A percentile compares a stretch with the other conserved stretches of the same genome.
Conservation (phyloP, 1,284 basidiomycete genomes). For the Coniferiporia weirii region DNA sequence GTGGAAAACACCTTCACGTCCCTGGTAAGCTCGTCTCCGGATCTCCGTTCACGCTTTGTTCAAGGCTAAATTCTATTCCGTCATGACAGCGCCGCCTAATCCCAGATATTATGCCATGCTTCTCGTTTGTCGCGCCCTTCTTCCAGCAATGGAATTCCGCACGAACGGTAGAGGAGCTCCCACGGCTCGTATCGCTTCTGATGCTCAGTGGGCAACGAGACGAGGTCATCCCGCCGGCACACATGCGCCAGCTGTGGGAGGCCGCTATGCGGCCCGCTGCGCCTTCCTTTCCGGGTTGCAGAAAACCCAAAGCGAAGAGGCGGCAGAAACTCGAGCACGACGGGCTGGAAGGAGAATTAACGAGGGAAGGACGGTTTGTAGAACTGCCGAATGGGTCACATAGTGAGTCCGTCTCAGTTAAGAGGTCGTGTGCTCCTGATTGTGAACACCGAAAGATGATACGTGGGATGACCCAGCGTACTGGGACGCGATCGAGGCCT, state of each 20-base stretch:
- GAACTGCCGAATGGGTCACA: slow-evolving; percentile 41
- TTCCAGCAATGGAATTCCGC: slow-evolving; percentile 45
- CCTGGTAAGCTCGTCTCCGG: slow-evolving; percentile 21
- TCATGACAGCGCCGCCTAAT: slow-evolving; percentile 31
- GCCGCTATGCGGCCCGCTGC: slow-evolving; percentile 14
- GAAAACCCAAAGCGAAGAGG: background rate
- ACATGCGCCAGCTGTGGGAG: slow-evolving; percentile 45
- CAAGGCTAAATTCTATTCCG: background rate
- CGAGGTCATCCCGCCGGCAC: slow-evolving; percentile 46
- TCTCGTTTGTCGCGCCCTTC: slow-evolving; percentile 38
- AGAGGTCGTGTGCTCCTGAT: background rate
- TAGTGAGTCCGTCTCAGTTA: slow-evolving; percentile 29
- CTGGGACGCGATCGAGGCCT: slow-evolving; percentile 35
- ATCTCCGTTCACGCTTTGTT: background rate
- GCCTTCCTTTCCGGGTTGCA: background rate
- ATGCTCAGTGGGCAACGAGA: slow-evolving; percentile 29
- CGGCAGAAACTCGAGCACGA: background rate
- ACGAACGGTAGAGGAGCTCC: slow-evolving; percentile 2
- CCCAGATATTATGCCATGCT: slow-evolving; percentile 43
- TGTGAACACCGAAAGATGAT: slow-evolving; percentile 29
- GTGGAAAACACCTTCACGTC: slow-evolving; percentile 54
- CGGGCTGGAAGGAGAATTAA: slow-evolving; percentile 14
- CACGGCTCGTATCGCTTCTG: slow-evolving; percentile 5
- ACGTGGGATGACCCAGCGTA: slow-evolving; percentile 37
- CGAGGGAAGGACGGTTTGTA: slow-evolving; percentile 26